These are phyloP conservation scores for Guyanaporus albipodus DNA, from an alignment of 768 basidiomycete species.

Conservation along the genomic window DNA sequence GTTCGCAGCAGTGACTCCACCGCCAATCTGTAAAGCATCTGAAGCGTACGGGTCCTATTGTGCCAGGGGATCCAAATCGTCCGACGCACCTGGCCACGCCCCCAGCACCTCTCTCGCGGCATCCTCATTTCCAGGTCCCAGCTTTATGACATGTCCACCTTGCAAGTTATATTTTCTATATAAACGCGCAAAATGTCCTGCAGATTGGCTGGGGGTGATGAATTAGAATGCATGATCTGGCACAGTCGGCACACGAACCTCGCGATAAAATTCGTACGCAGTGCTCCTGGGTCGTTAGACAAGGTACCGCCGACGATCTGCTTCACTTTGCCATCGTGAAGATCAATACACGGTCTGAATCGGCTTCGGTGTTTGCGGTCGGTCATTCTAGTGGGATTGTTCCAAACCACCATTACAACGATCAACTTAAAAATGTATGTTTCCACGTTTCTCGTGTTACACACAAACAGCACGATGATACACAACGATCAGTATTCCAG, in stretches of 20 bases:
- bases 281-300: constrained; percentile 49
- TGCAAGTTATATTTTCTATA: constrained; percentile 65
- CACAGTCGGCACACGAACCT: constrained; percentile 43
- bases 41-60: constrained; percentile 5
- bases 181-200: constrained; percentile 74
- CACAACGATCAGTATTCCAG: constrained; percentile 56
- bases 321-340: constrained; percentile 94
- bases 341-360: constrained; percentile 94
- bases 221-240: not conserved
- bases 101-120: constrained; percentile 82
- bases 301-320: constrained; percentile 97
- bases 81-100: constrained; percentile 70
- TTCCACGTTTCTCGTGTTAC: not conserved
- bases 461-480: constrained; percentile 9
- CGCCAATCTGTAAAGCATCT: constrained; percentile 89
- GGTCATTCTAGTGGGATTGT: constrained; percentile 15
- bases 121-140: constrained; percentile 84
- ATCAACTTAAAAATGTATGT: not conserved
- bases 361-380: constrained; percentile 34
- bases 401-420: not conserved
- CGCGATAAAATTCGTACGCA: constrained; percentile 90
- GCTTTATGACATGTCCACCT: constrained; percentile 95
- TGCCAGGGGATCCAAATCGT: constrained; percentile 2
- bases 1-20: constrained; percentile 82
- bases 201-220: constrained; percentile 54